Percentiles rank a stretch among this genome's conserved stretches.
Conservation (phyloP, 129 eudicot genomes). For the Cynara cardunculus region DNA sequence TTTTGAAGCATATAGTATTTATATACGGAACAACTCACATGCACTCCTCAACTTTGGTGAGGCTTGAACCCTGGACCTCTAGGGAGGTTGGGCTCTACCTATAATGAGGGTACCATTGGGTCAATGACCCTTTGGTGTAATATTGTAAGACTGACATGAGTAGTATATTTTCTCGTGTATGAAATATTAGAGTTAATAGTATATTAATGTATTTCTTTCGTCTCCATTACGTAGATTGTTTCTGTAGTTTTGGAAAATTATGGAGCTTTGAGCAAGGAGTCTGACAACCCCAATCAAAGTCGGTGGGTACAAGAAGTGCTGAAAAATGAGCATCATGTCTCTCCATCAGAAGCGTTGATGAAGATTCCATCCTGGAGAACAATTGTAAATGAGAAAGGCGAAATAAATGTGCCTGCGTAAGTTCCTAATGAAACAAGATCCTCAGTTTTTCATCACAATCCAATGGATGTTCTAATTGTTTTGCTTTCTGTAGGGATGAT, state of each 20-base stretch:
- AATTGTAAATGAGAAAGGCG: conserved; percentile 81
- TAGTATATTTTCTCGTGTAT: neutral
- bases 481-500: conserved; percentile 54
- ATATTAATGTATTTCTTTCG: neutral
- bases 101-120: no score
- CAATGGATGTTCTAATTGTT: neutral
- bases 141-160: neutral
- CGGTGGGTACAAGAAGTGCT: conserved; percentile 62
- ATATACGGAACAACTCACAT: no score
- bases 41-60: no score
- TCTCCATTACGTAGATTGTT: conserved; percentile 57
- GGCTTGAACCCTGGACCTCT: no score
- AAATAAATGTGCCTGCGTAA: conserved; percentile 68
- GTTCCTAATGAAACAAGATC: conserved; percentile 4
- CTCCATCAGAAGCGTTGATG: conserved; percentile 37
- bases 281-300: conserved; percentile 39
- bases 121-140: no score
- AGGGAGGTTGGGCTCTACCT: no score
- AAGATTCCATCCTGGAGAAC: conserved; percentile 76
- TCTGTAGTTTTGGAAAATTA: conserved; percentile 87
- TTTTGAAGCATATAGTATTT: no score
- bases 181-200: neutral
- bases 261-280: conserved; percentile 41
- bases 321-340: conserved; percentile 45
- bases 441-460: neutral